A percentile compares a stretch with the other conserved stretches of the same genome.
Evolutionary conservation across 192 early-diverging fungal species (phyloP).

Genomic region (Podila verticillata): DNA sequence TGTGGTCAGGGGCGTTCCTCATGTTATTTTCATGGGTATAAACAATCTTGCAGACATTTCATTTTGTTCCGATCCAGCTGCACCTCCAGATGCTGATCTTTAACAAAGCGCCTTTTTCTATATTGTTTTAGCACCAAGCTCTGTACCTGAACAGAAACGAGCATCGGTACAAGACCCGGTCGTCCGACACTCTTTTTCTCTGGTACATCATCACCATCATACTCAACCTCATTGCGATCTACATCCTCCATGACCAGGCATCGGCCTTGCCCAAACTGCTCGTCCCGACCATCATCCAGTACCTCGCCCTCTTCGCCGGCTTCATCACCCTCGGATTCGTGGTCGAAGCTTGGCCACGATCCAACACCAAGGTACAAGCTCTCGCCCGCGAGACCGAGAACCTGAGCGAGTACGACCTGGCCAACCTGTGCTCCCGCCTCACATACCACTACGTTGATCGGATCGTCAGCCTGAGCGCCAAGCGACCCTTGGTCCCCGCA

Average conservation of each 20-base stretch:
- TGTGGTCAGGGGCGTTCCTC: neutral
- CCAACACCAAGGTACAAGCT: slow-evolving; percentile 13
- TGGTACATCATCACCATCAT: neutral
- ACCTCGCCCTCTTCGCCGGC: neutral
- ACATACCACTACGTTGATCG: slow-evolving; percentile 12
- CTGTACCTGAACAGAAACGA: slow-evolving; percentile 2
- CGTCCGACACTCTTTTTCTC: slow-evolving; percentile 1
- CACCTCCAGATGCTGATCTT: neutral
- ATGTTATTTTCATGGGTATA: slow-evolving; percentile 11
- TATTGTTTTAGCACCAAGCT: neutral
- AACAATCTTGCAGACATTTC: neutral
- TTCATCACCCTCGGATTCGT: slow-evolving; percentile 13
- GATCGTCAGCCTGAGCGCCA: slow-evolving; percentile 29
- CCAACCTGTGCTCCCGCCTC: slow-evolving; percentile 37
- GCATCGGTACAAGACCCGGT: slow-evolving; percentile 9
- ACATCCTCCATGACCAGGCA: slow-evolving; percentile 1
- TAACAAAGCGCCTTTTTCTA: neutral
- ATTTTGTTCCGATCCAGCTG: neutral
- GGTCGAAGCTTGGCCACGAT: slow-evolving; percentile 33
- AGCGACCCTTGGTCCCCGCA: slow-evolving; percentile 19
- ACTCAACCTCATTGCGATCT: neutral
- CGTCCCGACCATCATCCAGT: neutral
- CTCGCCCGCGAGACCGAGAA: slow-evolving; percentile 13
- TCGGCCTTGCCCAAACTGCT: neutral
- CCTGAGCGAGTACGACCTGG: slow-evolving; percentile 17